A percentile compares a stretch with the other conserved stretches of the same genome.
Evolutionary conservation across 2,329 filamentous ascomycete species (phyloP).

Genomic region (Aspergillus fructus): DNA sequence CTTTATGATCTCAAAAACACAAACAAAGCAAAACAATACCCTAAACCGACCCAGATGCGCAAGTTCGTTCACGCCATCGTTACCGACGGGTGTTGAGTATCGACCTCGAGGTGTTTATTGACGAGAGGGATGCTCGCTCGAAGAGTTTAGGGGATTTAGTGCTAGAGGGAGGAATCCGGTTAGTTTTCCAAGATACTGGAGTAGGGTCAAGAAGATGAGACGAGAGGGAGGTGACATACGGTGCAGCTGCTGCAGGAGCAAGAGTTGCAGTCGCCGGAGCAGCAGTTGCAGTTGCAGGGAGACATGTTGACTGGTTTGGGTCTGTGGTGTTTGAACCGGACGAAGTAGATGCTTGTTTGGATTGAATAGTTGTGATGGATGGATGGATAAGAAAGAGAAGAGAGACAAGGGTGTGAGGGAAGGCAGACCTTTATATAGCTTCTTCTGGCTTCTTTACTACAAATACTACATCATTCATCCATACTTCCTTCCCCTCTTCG

Average conservation of each 20-base stretch:
- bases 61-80: neutral
- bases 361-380: neutral
- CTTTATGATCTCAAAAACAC: neutral
- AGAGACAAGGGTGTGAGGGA: neutral
- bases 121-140: conserved; percentile 3
- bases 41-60: neutral
- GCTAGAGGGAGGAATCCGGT: neutral
- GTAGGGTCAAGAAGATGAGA: neutral
- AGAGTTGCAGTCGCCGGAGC: conserved; percentile 39
- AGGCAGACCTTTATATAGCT: conserved; percentile 1
- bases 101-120: conserved; percentile 8
- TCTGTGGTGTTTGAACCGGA: conserved; percentile 1
- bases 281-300: conserved; percentile 44
- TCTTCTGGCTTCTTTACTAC: neutral
- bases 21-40: neutral
- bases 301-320: conserved; percentile 33
- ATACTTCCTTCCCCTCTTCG: neutral
- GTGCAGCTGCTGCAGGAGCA: conserved; percentile 41
- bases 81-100: neutral
- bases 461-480: neutral
- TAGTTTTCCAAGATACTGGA: too few relatives aligned
- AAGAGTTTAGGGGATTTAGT: neutral
- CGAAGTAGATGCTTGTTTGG: neutral
- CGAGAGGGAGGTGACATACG: conserved; percentile 23
- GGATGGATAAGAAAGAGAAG: neutral